phyloP scores from a whole-genome alignment of 2,329 filamentous ascomycete genomes.

The Alternaria angustiovoidea region DNA sequence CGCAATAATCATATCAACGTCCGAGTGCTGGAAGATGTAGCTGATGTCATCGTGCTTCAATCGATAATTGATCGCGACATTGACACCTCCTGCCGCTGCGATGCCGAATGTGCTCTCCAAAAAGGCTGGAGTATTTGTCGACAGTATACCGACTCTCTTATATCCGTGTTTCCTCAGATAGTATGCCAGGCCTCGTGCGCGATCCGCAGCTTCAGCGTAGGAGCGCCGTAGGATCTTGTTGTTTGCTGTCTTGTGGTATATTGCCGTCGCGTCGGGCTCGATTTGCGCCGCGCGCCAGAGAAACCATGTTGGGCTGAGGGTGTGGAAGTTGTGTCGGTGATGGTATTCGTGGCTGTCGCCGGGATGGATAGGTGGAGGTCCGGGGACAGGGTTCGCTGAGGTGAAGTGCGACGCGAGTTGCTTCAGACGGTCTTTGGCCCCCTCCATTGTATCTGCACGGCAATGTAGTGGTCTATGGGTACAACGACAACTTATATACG shows the following conservation, averaged over 20 bases:
- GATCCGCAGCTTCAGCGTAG: conserved; percentile 84
- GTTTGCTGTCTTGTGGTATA: conserved; percentile 85
- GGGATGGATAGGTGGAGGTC: conserved; percentile 47
- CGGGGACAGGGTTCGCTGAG: conserved; percentile 40
- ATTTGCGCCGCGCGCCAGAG: conserved; percentile 85
- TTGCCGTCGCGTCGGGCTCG: conserved; percentile 80
- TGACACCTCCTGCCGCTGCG: conserved; percentile 78
- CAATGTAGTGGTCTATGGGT: background rate
- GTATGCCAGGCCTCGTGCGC: conserved; percentile 86
- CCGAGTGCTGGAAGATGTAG: conserved; percentile 89
- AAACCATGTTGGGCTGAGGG: conserved; percentile 87
- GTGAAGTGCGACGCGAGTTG: conserved; percentile 50
- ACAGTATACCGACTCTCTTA: conserved; percentile 82
- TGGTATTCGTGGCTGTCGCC: conserved; percentile 51
- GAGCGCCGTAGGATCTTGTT: conserved; percentile 75
- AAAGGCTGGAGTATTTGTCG: conserved; percentile 93
- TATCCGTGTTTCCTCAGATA: conserved; percentile 78
- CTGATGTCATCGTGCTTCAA: conserved; percentile 84
- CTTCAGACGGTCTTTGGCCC: conserved; percentile 41
- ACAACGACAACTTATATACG: conserved; percentile 7
- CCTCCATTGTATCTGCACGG: conserved; percentile 15
- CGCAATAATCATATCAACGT: conserved; percentile 86
- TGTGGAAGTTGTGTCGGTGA: conserved; percentile 70
- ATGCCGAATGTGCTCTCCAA: conserved; percentile 90
- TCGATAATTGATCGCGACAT: conserved; percentile 77